phyloP scores from a whole-genome alignment of 441 rosid species.

The Isatis lusitanica region DNA sequence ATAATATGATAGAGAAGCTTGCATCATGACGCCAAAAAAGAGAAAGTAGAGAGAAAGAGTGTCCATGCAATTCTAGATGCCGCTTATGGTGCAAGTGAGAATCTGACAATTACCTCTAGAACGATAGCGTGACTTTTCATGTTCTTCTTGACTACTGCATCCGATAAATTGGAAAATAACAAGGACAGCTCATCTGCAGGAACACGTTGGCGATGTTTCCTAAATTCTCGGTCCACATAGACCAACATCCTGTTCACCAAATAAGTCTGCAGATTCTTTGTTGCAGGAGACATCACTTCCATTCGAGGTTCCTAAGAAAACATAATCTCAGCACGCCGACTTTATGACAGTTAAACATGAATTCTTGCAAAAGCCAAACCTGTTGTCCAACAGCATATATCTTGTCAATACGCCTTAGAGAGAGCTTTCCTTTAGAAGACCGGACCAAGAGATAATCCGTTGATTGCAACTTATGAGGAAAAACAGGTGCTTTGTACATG shows the following conservation, averaged over 20 bases:
- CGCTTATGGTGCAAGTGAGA: neutral
- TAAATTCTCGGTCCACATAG: slow-evolving; percentile 81
- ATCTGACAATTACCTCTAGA: slow-evolving; percentile 54
- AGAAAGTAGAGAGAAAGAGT: neutral
- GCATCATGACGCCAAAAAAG: neutral
- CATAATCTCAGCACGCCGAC: slow-evolving; percentile 14
- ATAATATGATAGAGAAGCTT: slow-evolving; percentile 3
- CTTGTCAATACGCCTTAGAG: slow-evolving; percentile 91
- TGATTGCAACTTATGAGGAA: slow-evolving; percentile 79
- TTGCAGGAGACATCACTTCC: slow-evolving; percentile 91
- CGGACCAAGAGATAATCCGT: slow-evolving; percentile 93
- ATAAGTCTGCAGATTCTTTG: slow-evolving; percentile 82
- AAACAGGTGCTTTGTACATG: slow-evolving; percentile 94
- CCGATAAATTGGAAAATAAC: slow-evolving; percentile 74
- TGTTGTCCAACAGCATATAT: slow-evolving; percentile 93
- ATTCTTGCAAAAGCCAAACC: slow-evolving; percentile 50
- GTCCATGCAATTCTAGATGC: slow-evolving; percentile 1
- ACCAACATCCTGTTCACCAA: slow-evolving; percentile 75
- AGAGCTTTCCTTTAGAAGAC: slow-evolving; percentile 95
- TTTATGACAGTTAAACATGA: neutral
- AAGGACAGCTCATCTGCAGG: slow-evolving; percentile 71
- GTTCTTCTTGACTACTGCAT: slow-evolving; percentile 67
- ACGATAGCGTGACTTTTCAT: slow-evolving; percentile 66
- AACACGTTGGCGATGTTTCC: slow-evolving; percentile 65
- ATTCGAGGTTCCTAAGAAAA: slow-evolving; percentile 83